phyloP scores from a whole-genome alignment of 257 asterid genomes.

The Solanum pinnatisectum region DNA sequence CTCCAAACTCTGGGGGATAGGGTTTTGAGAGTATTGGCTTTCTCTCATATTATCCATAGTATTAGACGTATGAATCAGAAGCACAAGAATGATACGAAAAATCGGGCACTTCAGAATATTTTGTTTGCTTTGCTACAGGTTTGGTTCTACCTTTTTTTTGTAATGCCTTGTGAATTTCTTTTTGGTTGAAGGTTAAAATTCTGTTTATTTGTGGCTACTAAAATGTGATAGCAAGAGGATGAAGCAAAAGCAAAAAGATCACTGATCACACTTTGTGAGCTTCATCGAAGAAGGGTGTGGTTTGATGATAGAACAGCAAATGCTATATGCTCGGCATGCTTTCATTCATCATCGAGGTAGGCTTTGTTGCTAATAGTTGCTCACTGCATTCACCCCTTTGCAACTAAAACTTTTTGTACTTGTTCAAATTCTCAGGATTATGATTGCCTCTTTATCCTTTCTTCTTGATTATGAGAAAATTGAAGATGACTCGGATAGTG shows the following conservation, averaged over 20 bases:
- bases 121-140: conserved; percentile 82
- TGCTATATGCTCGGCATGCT: conserved; percentile 84
- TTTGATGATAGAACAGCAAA: conserved; percentile 84
- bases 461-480: conserved; percentile 89
- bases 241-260: conserved; percentile 78
- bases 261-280: conserved; percentile 63
- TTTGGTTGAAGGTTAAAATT: neutral
- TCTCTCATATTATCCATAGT: conserved; percentile 60
- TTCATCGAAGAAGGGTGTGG: conserved; percentile 88
- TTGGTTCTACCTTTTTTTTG: conserved; percentile 5
- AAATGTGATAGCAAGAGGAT: conserved; percentile 68
- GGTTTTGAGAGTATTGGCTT: conserved; percentile 49
- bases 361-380: neutral
- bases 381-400: neutral
- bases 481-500: conserved; percentile 57
- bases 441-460: conserved; percentile 84
- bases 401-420: neutral
- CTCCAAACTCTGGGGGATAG: conserved; percentile 80
- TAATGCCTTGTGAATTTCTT: neutral
- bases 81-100: conserved; percentile 77
- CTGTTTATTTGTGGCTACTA: neutral
- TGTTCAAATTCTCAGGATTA: conserved; percentile 55
- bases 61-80: conserved; percentile 74
- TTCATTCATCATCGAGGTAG: conserved; percentile 70
- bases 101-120: conserved; percentile 66